Conservation (phyloP, 495 filamentous ascomycete species). For the Podospora conica region DNA sequence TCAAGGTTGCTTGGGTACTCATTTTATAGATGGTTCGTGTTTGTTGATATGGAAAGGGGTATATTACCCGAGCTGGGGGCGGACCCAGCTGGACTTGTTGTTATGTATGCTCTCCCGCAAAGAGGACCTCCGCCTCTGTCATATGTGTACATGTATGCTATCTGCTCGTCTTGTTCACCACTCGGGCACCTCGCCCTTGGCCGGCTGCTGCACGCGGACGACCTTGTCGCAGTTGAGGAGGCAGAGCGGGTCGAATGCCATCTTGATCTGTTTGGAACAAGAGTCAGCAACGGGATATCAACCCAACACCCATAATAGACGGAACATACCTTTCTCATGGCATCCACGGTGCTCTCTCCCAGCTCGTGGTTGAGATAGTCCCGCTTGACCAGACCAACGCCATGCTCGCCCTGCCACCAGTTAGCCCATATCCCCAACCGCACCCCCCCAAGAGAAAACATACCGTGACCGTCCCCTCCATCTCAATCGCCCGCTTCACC, state of each 20-base stretch:
- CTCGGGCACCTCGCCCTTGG: conserved; percentile 43
- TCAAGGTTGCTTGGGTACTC: background rate
- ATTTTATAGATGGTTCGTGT: background rate
- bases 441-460: conserved; percentile 4
- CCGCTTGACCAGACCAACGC: conserved; percentile 73
- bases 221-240: conserved; percentile 80
- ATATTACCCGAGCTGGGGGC: background rate
- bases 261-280: conserved; percentile 46
- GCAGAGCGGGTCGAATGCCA: conserved; percentile 69
- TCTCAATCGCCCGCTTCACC: conserved; percentile 76
- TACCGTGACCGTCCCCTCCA: conserved; percentile 74
- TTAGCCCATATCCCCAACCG: background rate
- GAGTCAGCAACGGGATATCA: background rate
- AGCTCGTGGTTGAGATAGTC: conserved; percentile 74
- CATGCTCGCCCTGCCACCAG: conserved; percentile 59
- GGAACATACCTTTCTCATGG: conserved; percentile 63
- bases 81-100: background rate
- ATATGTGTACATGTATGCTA: background rate
- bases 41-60: background rate
- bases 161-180: conserved; percentile 34
- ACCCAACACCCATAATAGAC: background rate
- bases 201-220: conserved; percentile 54
- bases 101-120: no score
- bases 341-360: conserved; percentile 64
- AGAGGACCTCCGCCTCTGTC: background rate